Base-by-base conservation (phyloP, 2,329 filamentous ascomycete genomes). In the Colletotrichum paranaense region DNA sequence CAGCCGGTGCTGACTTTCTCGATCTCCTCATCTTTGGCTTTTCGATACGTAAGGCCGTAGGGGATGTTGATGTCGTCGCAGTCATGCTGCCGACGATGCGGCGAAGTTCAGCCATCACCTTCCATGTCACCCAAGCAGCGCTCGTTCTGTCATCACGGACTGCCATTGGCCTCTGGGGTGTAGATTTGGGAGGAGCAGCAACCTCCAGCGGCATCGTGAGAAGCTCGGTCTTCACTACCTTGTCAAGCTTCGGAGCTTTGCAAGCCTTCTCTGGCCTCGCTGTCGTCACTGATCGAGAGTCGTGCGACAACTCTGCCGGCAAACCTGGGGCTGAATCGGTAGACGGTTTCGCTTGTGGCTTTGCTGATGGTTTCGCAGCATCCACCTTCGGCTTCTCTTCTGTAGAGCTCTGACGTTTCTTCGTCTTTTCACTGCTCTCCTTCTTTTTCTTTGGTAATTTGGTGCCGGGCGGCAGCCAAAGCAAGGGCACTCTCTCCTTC, bases 401-500 rank as follows among this genome's bases (percentile, higher is more conserved):
- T 11, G 32, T 32, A 53, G 56, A 58, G 53, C 38, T 58, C 65
- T 77, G 65, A 28, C 68, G 60, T 35, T 71, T 53, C 62, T 58
- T 65, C 62, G 59, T n/a, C 58, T 64, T 62, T 62, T 74, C 74
- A 32, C 67, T 76, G 6, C 6, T 78, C 35, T 83, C 82, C 35
- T 80, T 83, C 75, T 81, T 84, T 76, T 81, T 83, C 76, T 86
- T 87, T 59, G 83, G 81, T 6, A 83, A 49, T 30, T 73, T 78
- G 2, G 84, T 80, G 1, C 84, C 85, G 0, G 86, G 85, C 0
- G 87, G 86, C 69, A 89, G 81, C 90, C 91, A 93, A 4, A 93
- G 82, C 60, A 88, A 86, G 1, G 90, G 88, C 68, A 91, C 87
- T 66, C 89, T 88, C 63, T 83, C 81, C 73, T 88, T 89, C 67